These are phyloP conservation scores for Penicillium cataractarum DNA, from an alignment of 495 filamentous ascomycete species.

Conservation along the genomic window DNA sequence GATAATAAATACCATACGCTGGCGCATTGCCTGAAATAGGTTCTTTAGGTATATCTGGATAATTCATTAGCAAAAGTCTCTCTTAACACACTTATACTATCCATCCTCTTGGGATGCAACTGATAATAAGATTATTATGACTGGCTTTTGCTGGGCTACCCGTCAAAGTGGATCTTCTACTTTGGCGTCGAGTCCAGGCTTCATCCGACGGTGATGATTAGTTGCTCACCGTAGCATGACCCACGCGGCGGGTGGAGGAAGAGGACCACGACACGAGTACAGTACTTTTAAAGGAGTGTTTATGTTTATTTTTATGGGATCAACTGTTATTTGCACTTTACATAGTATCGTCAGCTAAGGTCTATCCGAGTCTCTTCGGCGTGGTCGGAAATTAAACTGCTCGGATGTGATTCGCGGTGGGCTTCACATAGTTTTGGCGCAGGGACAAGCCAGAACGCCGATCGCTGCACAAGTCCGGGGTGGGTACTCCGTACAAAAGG, in stretches of 20 bases:
- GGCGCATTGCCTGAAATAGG: too few relatives aligned
- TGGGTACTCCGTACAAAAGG: background rate
- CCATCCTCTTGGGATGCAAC: background rate
- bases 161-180: slow-evolving; percentile 3
- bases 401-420: background rate
- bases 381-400: background rate
- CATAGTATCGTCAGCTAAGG: background rate
- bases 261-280: background rate
- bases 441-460: slow-evolving; percentile 1
- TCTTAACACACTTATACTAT: background rate
- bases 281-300: background rate
- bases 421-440: background rate
- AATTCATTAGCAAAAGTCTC: background rate
- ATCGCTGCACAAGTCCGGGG: background rate
- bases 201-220: background rate
- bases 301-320: background rate
- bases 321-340: background rate
- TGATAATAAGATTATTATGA: background rate
- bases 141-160: background rate
- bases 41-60: background rate
- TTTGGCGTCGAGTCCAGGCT: slow-evolving; percentile 2
- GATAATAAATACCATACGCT: too few relatives aligned
- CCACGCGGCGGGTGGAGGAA: background rate
- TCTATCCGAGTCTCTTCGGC: background rate
- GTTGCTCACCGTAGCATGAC: background rate